Conservation (phyloP, 2,329 filamentous ascomycete genomes). For the Blastomyces gilchristii region DNA sequence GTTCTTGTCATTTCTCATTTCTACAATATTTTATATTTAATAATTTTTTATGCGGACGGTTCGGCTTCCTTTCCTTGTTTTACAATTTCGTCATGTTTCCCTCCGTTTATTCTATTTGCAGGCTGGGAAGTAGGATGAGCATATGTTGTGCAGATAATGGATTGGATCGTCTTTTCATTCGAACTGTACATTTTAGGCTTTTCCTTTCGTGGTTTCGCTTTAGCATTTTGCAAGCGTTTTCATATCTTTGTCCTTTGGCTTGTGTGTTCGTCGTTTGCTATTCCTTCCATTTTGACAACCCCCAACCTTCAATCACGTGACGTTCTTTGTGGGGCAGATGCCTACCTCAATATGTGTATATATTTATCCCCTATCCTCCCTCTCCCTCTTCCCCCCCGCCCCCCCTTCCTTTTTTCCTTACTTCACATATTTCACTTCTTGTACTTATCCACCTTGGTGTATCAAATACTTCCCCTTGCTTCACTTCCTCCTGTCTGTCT, state of each 20-base stretch:
- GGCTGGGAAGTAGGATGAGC: neutral
- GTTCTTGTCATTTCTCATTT: neutral
- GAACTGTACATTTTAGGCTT: neutral
- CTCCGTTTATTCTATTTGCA: neutral
- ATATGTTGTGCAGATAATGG: neutral
- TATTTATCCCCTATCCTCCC: too few species aligned
- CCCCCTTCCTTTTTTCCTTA: neutral
- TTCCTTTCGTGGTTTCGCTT: neutral
- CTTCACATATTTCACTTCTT: neutral
- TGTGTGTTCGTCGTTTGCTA: too few species aligned
- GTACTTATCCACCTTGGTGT: conserved; percentile 1
- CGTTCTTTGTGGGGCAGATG: too few species aligned
- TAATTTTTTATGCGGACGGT: neutral
- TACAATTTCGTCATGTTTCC: too few species aligned
- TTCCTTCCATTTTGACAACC: too few species aligned
- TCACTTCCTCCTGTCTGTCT: neutral
- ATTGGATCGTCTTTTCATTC: neutral
- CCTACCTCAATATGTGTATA: too few species aligned
- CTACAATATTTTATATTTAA: neutral
- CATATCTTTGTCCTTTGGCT: neutral
- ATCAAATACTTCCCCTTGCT: neutral
- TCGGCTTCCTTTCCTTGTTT: neutral
- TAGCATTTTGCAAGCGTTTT: neutral
- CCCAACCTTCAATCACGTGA: too few species aligned
- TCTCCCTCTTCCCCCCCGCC: too few species aligned